phyloP scores from a whole-genome alignment of 1,284 basidiomycete species.

The Irpex rosettiformis region DNA sequence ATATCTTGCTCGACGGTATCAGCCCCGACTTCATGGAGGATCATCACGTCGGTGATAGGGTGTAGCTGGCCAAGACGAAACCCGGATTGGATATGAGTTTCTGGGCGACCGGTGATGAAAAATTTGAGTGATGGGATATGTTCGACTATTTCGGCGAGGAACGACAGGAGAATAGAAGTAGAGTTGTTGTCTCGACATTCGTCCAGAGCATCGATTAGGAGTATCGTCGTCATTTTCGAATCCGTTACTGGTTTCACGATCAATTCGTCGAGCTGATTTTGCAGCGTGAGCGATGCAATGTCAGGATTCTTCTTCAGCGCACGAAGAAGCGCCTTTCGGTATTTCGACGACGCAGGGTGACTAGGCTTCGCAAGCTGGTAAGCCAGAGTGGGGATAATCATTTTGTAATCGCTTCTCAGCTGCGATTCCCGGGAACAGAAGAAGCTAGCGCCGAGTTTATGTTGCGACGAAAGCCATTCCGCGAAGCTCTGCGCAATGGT shows the following conservation, averaged over 20 bases:
- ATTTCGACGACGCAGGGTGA: conserved; percentile 14
- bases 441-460: conserved; percentile 27
- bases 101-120: conserved; percentile 26
- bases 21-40: conserved; percentile 16
- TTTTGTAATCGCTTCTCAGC: conserved; percentile 17
- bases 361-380: conserved; percentile 19
- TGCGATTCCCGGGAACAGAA: conserved; percentile 27
- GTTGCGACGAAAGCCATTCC: not conserved
- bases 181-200: conserved; percentile 22
- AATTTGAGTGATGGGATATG: conserved; percentile 16
- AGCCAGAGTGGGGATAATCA: conserved; percentile 25
- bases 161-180: conserved; percentile 17
- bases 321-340: conserved; percentile 7
- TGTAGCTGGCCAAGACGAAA: conserved; percentile 8
- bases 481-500: conserved; percentile 16
- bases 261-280: conserved; percentile 20
- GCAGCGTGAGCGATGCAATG: conserved; percentile 4
- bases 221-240: conserved; percentile 10
- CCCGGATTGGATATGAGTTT: conserved; percentile 14
- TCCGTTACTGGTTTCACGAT: conserved; percentile 19
- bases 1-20: conserved; percentile 18
- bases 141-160: conserved; percentile 7
- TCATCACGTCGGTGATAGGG: not conserved
- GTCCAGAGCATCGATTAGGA: conserved; percentile 28
- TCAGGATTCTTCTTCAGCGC: conserved; percentile 15